These are phyloP conservation scores for Penicillium brevicompactum DNA, from an alignment of 2,329 filamentous ascomycete genomes.

Conservation along the genomic window DNA sequence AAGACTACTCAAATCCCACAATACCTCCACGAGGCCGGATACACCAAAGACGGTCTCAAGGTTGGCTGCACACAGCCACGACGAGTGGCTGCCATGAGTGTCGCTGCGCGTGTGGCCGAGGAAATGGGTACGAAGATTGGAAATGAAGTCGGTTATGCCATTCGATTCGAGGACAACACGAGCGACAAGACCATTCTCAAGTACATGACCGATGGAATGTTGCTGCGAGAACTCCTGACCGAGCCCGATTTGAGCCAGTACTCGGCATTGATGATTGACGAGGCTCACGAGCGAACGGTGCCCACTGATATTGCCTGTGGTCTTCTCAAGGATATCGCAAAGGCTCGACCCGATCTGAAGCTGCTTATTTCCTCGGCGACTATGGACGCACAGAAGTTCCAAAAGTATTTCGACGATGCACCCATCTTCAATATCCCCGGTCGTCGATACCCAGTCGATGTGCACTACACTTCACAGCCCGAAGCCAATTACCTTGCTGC, in stretches of 20 bases:
- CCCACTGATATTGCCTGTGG: conserved; percentile 89
- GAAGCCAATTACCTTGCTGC: conserved; percentile 93
- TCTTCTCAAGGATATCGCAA: conserved; percentile 83
- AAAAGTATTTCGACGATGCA: conserved; percentile 85
- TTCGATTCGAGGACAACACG: conserved; percentile 91
- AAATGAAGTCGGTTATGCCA: conserved; percentile 89
- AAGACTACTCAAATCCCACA: conserved; percentile 96
- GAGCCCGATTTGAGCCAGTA: conserved; percentile 83
- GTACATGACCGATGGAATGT: conserved; percentile 97
- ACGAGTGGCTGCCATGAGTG: conserved; percentile 95
- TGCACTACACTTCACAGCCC: conserved; percentile 85
- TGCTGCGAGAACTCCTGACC: conserved; percentile 85
- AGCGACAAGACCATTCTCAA: conserved; percentile 89
- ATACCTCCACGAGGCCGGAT: conserved; percentile 89
- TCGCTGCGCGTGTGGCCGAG: conserved; percentile 92
- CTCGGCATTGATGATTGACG: conserved; percentile 91
- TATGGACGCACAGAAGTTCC: conserved; percentile 91
- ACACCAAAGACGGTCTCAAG: conserved; percentile 79
- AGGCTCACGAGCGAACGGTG: conserved; percentile 92
- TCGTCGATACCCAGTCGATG: conserved; percentile 83
- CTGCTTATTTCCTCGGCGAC: conserved; percentile 92
- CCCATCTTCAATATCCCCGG: conserved; percentile 96
- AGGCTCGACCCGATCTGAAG: conserved; percentile 81
- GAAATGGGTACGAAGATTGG: conserved; percentile 90
- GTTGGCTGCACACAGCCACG: conserved; percentile 93